These are phyloP conservation scores for Picea glauca DNA, from an alignment of 75 land plant species.

Conservation along the genomic window DNA sequence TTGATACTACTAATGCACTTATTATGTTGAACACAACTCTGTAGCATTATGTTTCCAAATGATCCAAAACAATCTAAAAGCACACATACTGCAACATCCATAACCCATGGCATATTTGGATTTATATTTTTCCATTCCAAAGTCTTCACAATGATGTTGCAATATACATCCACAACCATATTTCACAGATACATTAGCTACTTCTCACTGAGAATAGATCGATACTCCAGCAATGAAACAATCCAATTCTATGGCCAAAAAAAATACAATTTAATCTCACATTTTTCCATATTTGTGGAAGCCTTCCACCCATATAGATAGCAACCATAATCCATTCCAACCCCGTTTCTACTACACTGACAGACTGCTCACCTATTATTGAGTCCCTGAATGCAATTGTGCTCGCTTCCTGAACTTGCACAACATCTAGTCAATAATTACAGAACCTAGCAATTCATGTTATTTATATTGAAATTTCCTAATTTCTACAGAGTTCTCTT, in stretches of 20 bases:
- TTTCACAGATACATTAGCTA: no score
- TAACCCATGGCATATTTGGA: conserved; percentile 81
- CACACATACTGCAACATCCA: conserved; percentile 80
- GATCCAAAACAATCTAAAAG: conserved; percentile 83
- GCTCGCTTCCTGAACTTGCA: neutral
- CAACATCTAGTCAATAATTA: no score
- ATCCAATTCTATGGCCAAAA: no score
- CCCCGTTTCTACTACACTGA: conserved; percentile 24
- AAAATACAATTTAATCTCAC: conserved; percentile 18
- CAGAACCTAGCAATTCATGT: neutral
- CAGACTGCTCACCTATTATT: conserved; percentile 9
- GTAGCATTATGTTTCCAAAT: conserved; percentile 4
- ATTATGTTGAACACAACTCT: no score
- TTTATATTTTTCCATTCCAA: conserved; percentile 49
- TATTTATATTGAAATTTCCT: neutral
- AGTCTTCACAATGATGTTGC: conserved; percentile 71
- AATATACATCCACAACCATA: neutral
- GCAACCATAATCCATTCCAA: conserved; percentile 75
- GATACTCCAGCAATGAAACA: no score
- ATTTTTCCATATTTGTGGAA: conserved; percentile 69
- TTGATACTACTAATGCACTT: no score
- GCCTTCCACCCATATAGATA: conserved; percentile 76
- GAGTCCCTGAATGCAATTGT: neutral
- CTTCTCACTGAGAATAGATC: no score
- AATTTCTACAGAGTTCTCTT: neutral